Evolutionary conservation across 129 eudicot species (phyloP).

Genomic region (Pulicaria dysenterica): DNA sequence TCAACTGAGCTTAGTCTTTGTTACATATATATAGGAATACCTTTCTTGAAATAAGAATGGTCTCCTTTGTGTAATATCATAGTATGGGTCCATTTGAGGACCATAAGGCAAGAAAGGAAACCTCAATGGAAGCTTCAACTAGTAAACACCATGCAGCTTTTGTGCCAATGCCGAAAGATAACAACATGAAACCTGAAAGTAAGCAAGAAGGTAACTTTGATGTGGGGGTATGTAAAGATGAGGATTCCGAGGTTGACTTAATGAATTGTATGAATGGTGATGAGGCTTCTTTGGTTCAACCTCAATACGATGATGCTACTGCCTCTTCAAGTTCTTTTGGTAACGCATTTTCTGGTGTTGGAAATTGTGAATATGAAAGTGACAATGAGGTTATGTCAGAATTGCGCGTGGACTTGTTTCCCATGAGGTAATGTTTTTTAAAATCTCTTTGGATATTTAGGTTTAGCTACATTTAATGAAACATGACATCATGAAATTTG

Average conservation of each 20-base stretch:
- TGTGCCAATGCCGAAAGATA: constrained; percentile 38
- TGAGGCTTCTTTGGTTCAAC: constrained; percentile 28
- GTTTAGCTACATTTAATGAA: neutral
- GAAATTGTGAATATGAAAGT: constrained; percentile 37
- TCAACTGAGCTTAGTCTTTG: constrained; percentile 15
- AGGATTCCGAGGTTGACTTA: constrained; percentile 33
- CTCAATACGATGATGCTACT: constrained; percentile 46
- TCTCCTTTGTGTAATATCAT: neutral
- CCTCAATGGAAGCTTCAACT: constrained; percentile 43
- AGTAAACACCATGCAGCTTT: constrained; percentile 27
- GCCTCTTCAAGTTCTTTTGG: constrained; percentile 83
- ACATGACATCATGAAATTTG: neutral
- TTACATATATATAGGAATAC: constrained; percentile 1
- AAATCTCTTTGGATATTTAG: constrained; percentile 7
- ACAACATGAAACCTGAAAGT: constrained; percentile 41
- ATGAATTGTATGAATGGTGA: constrained; percentile 31
- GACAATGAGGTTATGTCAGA: constrained; percentile 61
- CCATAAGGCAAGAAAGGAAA: constrained; percentile 40
- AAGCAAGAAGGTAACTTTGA: constrained; percentile 35
- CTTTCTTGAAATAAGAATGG: constrained; percentile 20
- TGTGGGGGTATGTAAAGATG: constrained; percentile 15
- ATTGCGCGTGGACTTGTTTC: constrained; percentile 40
- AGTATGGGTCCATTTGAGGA: constrained; percentile 33
- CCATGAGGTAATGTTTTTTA: constrained; percentile 45
- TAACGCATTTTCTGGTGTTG: constrained; percentile 41